These are phyloP conservation scores for Immersiella caudata DNA, from an alignment of 495 filamentous ascomycete species.

Conservation along the genomic window DNA sequence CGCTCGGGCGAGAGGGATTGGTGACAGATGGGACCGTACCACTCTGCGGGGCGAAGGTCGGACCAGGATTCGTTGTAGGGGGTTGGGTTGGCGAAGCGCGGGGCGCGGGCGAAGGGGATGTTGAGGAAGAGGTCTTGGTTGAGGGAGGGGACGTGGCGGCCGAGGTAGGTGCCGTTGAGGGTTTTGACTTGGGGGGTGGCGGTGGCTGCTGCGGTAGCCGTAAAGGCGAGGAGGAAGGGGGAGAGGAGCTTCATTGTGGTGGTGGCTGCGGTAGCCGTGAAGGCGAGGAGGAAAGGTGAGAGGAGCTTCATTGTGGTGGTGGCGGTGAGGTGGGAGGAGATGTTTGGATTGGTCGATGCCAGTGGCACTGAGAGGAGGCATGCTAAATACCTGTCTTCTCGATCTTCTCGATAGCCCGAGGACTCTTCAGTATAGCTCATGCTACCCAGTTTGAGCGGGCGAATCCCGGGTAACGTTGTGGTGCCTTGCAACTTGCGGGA, in stretches of 20 bases:
- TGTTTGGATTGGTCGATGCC: background rate
- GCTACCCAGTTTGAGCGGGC: background rate
- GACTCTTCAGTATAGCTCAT: background rate
- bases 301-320: background rate
- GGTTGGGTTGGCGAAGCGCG: slow-evolving; percentile 43
- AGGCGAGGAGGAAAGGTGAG: background rate
- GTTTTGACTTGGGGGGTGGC: background rate
- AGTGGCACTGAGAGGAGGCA: background rate
- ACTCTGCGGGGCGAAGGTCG: slow-evolving; percentile 44
- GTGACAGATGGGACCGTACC: slow-evolving; percentile 54
- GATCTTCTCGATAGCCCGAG: too few relatives aligned
- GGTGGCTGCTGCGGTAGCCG: background rate
- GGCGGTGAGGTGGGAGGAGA: background rate
- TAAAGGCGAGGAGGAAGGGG: background rate
- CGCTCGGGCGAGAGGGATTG: slow-evolving; percentile 37
- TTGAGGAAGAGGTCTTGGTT: slow-evolving; percentile 58
- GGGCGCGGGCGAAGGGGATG: slow-evolving; percentile 56
- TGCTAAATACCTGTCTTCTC: background rate
- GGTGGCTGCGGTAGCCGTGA: background rate
- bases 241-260: background rate
- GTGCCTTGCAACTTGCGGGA: background rate
- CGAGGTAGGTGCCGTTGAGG: slow-evolving; percentile 51
- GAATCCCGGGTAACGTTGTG: background rate
- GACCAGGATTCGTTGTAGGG: slow-evolving; percentile 31
- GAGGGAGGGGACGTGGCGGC: slow-evolving; percentile 43